These are phyloP conservation scores for Purshia tridentata DNA, from an alignment of 306 rosid genomes.

Conservation along the genomic window DNA sequence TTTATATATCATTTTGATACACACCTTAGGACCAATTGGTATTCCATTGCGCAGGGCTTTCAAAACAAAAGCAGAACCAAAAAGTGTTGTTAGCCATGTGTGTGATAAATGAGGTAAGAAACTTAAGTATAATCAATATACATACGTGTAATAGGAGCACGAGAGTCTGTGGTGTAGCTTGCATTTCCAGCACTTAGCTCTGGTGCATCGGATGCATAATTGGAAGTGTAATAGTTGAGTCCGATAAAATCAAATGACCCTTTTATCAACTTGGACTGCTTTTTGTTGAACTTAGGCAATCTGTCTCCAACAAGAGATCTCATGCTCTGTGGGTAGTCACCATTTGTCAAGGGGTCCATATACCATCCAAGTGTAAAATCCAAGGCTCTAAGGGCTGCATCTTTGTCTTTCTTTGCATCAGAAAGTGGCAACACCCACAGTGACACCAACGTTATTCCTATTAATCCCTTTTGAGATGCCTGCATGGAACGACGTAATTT, in stretches of 20 bases:
- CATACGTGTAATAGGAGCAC: conserved; percentile 17
- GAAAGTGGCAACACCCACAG: conserved; percentile 49
- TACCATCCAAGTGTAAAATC: conserved; percentile 68
- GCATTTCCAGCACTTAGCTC: not conserved
- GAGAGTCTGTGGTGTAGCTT: conserved; percentile 29
- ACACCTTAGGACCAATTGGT: conserved; percentile 33
- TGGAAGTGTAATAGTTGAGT: conserved; percentile 32
- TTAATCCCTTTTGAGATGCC: conserved; percentile 48
- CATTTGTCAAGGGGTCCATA: conserved; percentile 35
- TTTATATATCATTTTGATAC: not conserved
- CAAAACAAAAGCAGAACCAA: not conserved
- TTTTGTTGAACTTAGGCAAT: conserved; percentile 30
- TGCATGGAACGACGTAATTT: conserved; percentile 8
- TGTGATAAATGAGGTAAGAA: no score
- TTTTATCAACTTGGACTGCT: conserved; percentile 6
- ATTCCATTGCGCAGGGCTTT: conserved; percentile 39
- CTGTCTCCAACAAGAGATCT: conserved; percentile 23
- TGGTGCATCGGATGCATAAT: conserved; percentile 21
- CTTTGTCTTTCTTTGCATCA: conserved; percentile 23
- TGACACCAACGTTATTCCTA: conserved; percentile 48
- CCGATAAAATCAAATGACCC: conserved; percentile 37
- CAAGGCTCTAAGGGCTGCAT: conserved; percentile 41
- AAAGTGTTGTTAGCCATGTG: no score
- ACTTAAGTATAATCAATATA: no score
- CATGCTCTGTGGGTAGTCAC: conserved; percentile 37